These are phyloP conservation scores for Aspergillus brasiliensis DNA, from an alignment of 2,329 filamentous ascomycete species.

Conservation along the genomic window DNA sequence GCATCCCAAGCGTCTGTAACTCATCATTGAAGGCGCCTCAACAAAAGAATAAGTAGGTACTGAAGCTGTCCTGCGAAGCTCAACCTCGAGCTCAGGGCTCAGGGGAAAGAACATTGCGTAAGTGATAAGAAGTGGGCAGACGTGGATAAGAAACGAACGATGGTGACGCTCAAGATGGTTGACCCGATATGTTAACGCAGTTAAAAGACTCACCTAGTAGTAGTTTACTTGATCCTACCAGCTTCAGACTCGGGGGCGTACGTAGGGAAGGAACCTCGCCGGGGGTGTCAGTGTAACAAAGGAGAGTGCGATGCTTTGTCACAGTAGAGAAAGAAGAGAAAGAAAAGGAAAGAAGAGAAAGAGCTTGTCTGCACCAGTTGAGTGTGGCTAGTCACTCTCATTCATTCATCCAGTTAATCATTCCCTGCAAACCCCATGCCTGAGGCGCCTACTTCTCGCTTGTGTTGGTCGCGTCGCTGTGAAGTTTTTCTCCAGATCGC, in stretches of 20 bases:
- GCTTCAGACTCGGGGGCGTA: background rate
- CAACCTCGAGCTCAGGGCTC: background rate
- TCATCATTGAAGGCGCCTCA: background rate
- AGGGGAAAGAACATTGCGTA: background rate
- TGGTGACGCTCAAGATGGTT: background rate
- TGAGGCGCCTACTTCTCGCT: background rate
- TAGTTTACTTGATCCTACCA: background rate
- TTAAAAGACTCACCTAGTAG: background rate
- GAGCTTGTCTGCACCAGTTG: background rate
- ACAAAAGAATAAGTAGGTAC: background rate
- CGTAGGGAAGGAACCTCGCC: slow-evolving; percentile 1
- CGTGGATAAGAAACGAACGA: background rate
- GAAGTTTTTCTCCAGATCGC: background rate
- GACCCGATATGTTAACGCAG: background rate
- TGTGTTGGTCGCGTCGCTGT: background rate
- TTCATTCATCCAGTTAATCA: background rate
- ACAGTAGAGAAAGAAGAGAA: background rate
- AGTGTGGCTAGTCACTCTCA: background rate
- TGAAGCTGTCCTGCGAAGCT: background rate
- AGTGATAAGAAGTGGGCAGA: slow-evolving; percentile 1
- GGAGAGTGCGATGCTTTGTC: background rate
- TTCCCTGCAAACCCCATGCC: background rate
- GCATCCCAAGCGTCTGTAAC: background rate
- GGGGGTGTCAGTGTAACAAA: background rate
- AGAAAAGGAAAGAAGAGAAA: too few relatives aligned